A percentile compares a stretch with the other conserved stretches of the same genome.
phyloP scores from a whole-genome alignment of 768 basidiomycete species.

The Rhizopogon vulgaris region DNA sequence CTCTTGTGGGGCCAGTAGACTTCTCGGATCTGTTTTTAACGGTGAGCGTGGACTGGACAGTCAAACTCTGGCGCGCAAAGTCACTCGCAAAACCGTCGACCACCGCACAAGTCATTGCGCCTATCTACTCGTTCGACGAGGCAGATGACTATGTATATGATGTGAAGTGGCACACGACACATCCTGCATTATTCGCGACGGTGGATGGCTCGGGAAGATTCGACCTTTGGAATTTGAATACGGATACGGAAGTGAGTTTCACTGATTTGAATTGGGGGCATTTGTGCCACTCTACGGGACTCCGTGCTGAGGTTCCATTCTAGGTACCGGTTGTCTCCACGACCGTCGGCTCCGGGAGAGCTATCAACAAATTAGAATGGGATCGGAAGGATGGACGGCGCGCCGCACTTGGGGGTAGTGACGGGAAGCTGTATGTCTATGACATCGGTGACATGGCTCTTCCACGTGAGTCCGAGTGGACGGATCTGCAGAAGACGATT shows the following conservation, averaged over 20 bases:
- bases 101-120: slow-evolving; percentile 44
- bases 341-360: slow-evolving; percentile 67
- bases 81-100: slow-evolving; percentile 70
- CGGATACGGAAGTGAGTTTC: slow-evolving; percentile 84
- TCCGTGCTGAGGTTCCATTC: neutral
- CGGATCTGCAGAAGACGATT: slow-evolving; percentile 83
- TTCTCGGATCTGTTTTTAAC: slow-evolving; percentile 95
- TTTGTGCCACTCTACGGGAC: neutral
- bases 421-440: slow-evolving; percentile 90
- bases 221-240: slow-evolving; percentile 95
- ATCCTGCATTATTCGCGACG: slow-evolving; percentile 90
- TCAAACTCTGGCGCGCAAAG: slow-evolving; percentile 92
- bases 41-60: slow-evolving; percentile 94
- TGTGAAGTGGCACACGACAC: slow-evolving; percentile 94
- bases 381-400: slow-evolving; percentile 89
- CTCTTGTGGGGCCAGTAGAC: slow-evolving; percentile 84
- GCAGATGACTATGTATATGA: slow-evolving; percentile 99
- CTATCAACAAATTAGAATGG: slow-evolving; percentile 95
- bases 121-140: slow-evolving; percentile 93
- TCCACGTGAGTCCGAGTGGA: slow-evolving; percentile 90
- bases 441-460: slow-evolving; percentile 90
- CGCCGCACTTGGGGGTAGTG: slow-evolving; percentile 85
- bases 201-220: slow-evolving; percentile 96
- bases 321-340: slow-evolving; percentile 94
- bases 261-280: neutral